Base-by-base conservation (phyloP, 768 basidiomycete genomes). In the Tricholoma sp. region DNA sequence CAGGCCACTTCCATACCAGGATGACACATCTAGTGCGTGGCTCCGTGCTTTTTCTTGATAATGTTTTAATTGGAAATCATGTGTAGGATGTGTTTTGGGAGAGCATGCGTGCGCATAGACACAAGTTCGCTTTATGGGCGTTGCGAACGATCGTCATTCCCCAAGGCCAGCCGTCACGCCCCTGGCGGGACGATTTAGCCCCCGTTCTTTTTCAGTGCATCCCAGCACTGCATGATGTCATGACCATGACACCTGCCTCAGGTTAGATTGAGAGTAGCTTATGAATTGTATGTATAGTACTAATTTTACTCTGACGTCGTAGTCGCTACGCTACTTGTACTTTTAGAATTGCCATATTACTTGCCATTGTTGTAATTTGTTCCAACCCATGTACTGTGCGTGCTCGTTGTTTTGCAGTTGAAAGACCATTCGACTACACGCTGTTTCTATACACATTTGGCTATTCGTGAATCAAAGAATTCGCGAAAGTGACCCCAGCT, bases 21-120 rank as follows among this genome's bases (percentile, higher is more conserved):
- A 28, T 44, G 34, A 54, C 54, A 15, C 41, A 60, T 37, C 47
- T 63, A 32, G 64, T 65, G 52, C 49, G 62, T 57, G 6, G 11
- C 24, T n/a, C 5, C 32, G 17, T 28, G 1, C 32, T 18, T 28
- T 2, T 11, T 13, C 24, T 15, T 20, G 2, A 29, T 42, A 28
- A 28, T 28, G 44, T 9, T 5, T 41, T 18, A 24, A 33, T 11
- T 48, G 20, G 24, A 44, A 11, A 49, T 17, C 6, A 37, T 34
- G 3, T 48, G 4, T 20, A 65, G 64, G 34, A 33, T 9, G 32
- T 60, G 9, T 65, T 65, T 6, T 24, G 37, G 9, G 42, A 17
- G 17, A 33, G 48, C 6, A 47, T 65, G n/a, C 33, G 39, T 10
- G 37, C 15, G 4, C 63, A 57, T 8, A 12, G 28, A 5, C 28